These are phyloP conservation scores for Spathaspora hagerdaliae DNA, from an alignment of 805 yeast species.

Conservation along the genomic window DNA sequence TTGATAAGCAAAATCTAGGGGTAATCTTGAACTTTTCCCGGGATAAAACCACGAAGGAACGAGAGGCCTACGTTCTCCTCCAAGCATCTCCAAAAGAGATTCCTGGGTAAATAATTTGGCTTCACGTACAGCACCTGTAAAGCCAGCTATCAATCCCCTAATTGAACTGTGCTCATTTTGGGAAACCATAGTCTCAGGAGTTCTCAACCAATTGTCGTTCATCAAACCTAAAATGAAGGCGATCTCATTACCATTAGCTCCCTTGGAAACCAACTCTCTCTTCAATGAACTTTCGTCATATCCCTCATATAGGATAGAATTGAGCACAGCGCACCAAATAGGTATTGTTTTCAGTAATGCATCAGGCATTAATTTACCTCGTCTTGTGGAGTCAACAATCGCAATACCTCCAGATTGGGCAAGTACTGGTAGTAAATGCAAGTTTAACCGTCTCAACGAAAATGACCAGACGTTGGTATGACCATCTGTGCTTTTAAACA, in stretches of 20 bases:
- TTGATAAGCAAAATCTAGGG: slow-evolving; percentile 3
- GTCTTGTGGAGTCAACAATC: slow-evolving; percentile 78
- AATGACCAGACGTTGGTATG: slow-evolving; percentile 81
- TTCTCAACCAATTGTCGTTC: slow-evolving; percentile 10
- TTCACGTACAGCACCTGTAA: slow-evolving; percentile 42
- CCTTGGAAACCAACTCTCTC: background rate
- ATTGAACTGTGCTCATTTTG: slow-evolving; percentile 55
- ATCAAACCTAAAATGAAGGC: slow-evolving; percentile 1
- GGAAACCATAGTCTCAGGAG: slow-evolving; percentile 40
- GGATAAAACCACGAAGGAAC: slow-evolving; percentile 74
- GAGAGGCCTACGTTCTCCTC: slow-evolving; percentile 42
- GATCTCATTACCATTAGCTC: slow-evolving; percentile 7
- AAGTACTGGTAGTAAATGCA: slow-evolving; percentile 59
- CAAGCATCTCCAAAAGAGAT: slow-evolving; percentile 1
- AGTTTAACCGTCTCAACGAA: slow-evolving; percentile 66
- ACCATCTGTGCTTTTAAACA: slow-evolving; percentile 91
- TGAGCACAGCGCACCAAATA: slow-evolving; percentile 84
- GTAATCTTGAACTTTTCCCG: slow-evolving; percentile 17
- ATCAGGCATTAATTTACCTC: slow-evolving; percentile 85
- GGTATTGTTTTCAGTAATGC: slow-evolving; percentile 85
- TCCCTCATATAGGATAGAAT: slow-evolving; percentile 44
- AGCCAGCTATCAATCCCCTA: slow-evolving; percentile 38
- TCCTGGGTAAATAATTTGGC: slow-evolving; percentile 30
- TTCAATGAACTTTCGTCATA: background rate
- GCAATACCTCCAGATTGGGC: slow-evolving; percentile 43